These are phyloP conservation scores for Suhomyces ambrosiae DNA, from an alignment of 1,139 yeast genomes.

Conservation along the genomic window DNA sequence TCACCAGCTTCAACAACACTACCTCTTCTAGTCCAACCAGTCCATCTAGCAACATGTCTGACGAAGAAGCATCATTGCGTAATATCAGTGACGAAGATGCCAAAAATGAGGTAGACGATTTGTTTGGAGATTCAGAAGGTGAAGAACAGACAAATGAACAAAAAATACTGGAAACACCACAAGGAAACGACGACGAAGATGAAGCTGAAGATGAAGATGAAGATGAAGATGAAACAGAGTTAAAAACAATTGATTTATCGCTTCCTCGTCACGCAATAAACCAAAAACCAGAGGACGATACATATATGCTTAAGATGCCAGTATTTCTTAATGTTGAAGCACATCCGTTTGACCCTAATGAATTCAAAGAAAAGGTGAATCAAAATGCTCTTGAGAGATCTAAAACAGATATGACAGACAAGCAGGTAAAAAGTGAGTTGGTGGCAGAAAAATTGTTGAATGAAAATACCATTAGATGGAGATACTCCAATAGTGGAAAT, in stretches of 20 bases:
- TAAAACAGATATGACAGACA: constrained; percentile 32
- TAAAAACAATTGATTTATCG: constrained; percentile 59
- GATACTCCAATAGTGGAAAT: constrained; percentile 70
- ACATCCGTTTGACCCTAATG: constrained; percentile 80
- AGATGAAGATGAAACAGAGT: constrained; percentile 35
- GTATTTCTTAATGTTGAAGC: constrained; percentile 82
- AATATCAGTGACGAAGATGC: constrained; percentile 21
- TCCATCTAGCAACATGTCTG: constrained; percentile 16
- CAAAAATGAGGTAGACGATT: constrained; percentile 38
- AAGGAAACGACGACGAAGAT: too few relatives aligned
- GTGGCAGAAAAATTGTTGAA: constrained; percentile 58
- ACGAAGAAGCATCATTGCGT: constrained; percentile 16
- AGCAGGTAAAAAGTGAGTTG: constrained; percentile 45
- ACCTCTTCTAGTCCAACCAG: too few relatives aligned
- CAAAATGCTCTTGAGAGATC: constrained; percentile 50
- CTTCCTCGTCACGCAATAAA: constrained; percentile 74
- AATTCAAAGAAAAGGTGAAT: constrained; percentile 58
- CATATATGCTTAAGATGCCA: constrained; percentile 71
- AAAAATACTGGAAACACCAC: constrained; percentile 3
- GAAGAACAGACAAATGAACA: constrained; percentile 20
- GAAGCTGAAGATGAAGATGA: constrained; percentile 35
- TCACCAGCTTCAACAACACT: constrained; percentile 4
- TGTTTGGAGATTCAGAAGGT: constrained; percentile 54
- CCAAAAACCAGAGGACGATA: constrained; percentile 42
- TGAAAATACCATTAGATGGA: constrained; percentile 90